phyloP scores from a whole-genome alignment of 1,284 basidiomycete genomes.

The Clitocybe nebularis region DNA sequence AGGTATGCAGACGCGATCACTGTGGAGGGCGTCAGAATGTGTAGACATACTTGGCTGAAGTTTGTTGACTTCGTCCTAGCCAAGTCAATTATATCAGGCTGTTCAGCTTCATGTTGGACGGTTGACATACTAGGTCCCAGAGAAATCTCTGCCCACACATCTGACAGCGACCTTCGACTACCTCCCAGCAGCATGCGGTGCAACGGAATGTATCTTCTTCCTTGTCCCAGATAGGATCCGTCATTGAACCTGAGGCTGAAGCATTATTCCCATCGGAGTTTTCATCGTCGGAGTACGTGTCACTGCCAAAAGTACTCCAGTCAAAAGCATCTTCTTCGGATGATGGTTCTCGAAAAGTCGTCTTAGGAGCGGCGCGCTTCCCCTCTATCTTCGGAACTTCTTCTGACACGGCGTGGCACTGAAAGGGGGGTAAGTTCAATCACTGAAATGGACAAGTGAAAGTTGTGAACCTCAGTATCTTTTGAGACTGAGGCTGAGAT shows the following conservation, averaged over 20 bases:
- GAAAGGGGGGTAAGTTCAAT: too few relatives aligned
- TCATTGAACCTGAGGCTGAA: background rate
- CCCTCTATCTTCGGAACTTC: too few relatives aligned
- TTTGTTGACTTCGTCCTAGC: constrained; percentile 5
- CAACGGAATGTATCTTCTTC: constrained; percentile 11
- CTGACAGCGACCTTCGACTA: constrained; percentile 13
- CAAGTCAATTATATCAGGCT: background rate
- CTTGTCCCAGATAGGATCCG: constrained; percentile 9
- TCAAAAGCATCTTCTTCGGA: too few relatives aligned
- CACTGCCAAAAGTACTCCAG: too few relatives aligned
- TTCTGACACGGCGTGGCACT: too few relatives aligned
- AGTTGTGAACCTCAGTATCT: too few relatives aligned
- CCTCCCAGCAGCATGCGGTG: constrained; percentile 11
- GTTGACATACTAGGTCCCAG: constrained; percentile 3
- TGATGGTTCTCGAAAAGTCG: too few relatives aligned
- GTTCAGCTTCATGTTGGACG: background rate
- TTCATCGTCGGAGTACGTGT: background rate
- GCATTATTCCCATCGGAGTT: background rate
- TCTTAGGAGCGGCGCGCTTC: too few relatives aligned
- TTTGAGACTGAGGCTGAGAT: too few relatives aligned
- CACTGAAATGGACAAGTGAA: too few relatives aligned
- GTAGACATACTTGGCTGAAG: constrained; percentile 5
- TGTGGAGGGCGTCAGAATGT: constrained; percentile 3
- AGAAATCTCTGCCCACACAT: constrained; percentile 6
- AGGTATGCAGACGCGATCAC: constrained; percentile 8